Evolutionary conservation across 306 rosid genomes (phyloP).

Genomic region (Citrullus amarus): DNA sequence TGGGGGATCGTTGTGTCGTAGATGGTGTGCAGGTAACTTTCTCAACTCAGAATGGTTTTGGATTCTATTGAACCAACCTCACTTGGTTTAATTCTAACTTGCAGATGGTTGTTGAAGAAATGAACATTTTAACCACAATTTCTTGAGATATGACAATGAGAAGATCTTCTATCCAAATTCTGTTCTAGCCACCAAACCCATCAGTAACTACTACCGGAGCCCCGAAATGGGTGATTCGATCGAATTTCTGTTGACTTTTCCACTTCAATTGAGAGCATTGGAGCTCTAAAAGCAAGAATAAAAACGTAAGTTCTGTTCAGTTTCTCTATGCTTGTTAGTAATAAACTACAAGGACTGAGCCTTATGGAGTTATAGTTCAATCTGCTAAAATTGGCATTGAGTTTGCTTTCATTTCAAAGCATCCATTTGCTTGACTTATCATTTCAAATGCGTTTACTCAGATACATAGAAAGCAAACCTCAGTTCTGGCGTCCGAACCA

Average conservation of each 20-base stretch:
- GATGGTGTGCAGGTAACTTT: constrained; percentile 74
- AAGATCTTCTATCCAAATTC: constrained; percentile 80
- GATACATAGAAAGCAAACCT: constrained; percentile 71
- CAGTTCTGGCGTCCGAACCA: constrained; percentile 62
- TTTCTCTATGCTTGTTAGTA: not conserved
- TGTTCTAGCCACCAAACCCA: constrained; percentile 63
- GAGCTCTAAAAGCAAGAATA: constrained; percentile 40
- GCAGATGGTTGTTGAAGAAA: constrained; percentile 85
- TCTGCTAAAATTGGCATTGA: too few relatives aligned
- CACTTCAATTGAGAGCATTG: constrained; percentile 59
- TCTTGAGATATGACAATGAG: constrained; percentile 72
- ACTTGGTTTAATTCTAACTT: constrained; percentile 7
- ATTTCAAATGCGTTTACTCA: constrained; percentile 9
- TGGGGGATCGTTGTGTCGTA: constrained; percentile 82
- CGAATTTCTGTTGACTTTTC: constrained; percentile 60
- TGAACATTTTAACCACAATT: constrained; percentile 70
- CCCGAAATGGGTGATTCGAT: constrained; percentile 70
- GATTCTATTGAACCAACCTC: not conserved
- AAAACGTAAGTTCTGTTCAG: constrained; percentile 36
- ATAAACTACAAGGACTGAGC: too few relatives aligned
- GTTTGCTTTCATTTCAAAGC: not conserved
- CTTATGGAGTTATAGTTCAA: too few relatives aligned
- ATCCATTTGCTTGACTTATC: not conserved
- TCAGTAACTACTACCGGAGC: constrained; percentile 80
- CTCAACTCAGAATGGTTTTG: not conserved